Evolutionary conservation across 306 rosid species (phyloP).

Genomic region (Malus sylvestris): DNA sequence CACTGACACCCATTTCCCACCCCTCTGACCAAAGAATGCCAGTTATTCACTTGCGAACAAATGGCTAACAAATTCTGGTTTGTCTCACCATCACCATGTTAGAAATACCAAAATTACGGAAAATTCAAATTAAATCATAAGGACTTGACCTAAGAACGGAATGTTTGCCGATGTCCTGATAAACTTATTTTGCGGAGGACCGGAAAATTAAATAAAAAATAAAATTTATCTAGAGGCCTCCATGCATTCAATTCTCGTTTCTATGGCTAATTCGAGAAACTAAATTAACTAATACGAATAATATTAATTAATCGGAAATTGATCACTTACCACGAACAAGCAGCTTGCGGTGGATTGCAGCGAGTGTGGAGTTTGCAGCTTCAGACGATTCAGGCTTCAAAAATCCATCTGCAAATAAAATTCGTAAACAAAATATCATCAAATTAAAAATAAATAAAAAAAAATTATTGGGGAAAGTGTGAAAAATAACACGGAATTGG

Average conservation of each 20-base stretch:
- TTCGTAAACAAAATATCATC: neutral
- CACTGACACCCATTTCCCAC: conserved; percentile 38
- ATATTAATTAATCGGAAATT: neutral
- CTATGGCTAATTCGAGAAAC: neutral
- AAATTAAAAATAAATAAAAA: neutral
- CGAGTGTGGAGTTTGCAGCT: conserved; percentile 6
- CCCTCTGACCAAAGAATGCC: neutral
- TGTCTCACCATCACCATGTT: neutral
- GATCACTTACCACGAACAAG: conserved; percentile 26
- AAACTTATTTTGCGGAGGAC: no score
- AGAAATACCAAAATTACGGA: neutral
- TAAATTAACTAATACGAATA: neutral
- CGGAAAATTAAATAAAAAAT: neutral
- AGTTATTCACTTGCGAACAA: conserved; percentile 6
- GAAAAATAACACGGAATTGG: neutral
- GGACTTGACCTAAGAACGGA: no score
- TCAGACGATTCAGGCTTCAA: neutral
- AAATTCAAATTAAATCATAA: no score
- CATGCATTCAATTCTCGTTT: neutral
- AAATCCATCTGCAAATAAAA: conserved; percentile 23
- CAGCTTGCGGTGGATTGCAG: conserved; percentile 58
- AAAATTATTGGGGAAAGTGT: neutral
- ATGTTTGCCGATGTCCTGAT: no score
- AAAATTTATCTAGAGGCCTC: neutral
- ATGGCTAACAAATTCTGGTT: neutral